phyloP scores from a whole-genome alignment of 208 protist species.

The Trypanosoma vivax region DNA sequence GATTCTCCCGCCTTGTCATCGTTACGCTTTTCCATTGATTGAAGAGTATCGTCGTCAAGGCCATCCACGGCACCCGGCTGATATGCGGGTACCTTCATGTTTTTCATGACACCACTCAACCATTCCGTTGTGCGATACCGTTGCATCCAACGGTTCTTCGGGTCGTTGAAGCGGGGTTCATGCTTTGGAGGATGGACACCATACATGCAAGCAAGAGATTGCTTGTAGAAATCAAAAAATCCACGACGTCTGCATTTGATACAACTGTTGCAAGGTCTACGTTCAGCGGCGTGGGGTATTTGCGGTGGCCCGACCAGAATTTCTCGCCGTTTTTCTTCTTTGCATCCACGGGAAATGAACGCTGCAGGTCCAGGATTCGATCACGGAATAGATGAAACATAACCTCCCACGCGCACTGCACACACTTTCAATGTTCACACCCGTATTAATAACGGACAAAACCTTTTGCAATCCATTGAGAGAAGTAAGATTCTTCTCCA shows the following conservation, averaged over 20 bases:
- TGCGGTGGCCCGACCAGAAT: slow-evolving; percentile 91
- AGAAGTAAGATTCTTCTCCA: slow-evolving; percentile 67
- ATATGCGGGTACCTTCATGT: slow-evolving; percentile 34
- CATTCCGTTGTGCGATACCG: slow-evolving; percentile 65
- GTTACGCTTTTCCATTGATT: slow-evolving; percentile 20
- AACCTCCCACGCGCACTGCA: slow-evolving; percentile 89
- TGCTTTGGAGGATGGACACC: slow-evolving; percentile 78
- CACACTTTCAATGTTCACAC: slow-evolving; percentile 91
- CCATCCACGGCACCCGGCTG: slow-evolving; percentile 44
- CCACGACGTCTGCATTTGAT: slow-evolving; percentile 33
- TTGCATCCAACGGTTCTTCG: slow-evolving; percentile 77
- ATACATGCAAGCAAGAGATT: slow-evolving; percentile 85
- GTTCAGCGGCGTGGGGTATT: slow-evolving; percentile 67
- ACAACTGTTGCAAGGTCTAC: slow-evolving; percentile 19
- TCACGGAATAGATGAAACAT: slow-evolving; percentile 96
- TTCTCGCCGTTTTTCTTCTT: slow-evolving; percentile 88
- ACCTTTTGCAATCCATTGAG: slow-evolving; percentile 49
- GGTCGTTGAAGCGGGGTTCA: slow-evolving; percentile 78
- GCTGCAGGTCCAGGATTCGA: slow-evolving; percentile 96
- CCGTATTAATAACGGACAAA: slow-evolving; percentile 39
- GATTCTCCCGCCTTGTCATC: slow-evolving; percentile 17
- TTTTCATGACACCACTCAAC: slow-evolving; percentile 31
- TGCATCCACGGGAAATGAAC: slow-evolving; percentile 95
- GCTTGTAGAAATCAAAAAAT: slow-evolving; percentile 66
- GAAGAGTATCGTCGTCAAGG: slow-evolving; percentile 73